Conservation (phyloP, 352 stramenopile species). For the Phytopythium ostracodes region DNA sequence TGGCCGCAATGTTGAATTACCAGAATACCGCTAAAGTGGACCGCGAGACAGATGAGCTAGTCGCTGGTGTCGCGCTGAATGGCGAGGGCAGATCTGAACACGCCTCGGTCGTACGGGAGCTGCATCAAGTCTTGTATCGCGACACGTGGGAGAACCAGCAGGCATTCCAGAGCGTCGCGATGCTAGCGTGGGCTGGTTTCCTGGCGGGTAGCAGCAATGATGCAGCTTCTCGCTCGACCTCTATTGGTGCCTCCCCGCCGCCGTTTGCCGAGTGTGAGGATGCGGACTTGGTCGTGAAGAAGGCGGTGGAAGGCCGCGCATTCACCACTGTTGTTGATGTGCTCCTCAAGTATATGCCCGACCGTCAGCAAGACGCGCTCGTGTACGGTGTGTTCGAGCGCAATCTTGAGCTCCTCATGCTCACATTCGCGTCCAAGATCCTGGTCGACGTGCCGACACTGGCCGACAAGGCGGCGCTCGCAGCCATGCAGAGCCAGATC, state of each 20-base stretch:
- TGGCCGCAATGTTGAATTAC: neutral
- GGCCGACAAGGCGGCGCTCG: conserved; percentile 56
- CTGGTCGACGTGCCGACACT: conserved; percentile 80
- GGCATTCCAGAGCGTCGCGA: conserved; percentile 65
- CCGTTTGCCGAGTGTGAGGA: conserved; percentile 54
- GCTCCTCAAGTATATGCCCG: conserved; percentile 69
- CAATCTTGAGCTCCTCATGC: conserved; percentile 65
- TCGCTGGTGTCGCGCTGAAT: conserved; percentile 32
- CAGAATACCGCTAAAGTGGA: conserved; percentile 60
- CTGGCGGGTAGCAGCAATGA: conserved; percentile 18
- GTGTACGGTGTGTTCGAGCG: conserved; percentile 69
- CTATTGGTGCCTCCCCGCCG: conserved; percentile 8
- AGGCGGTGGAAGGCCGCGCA: conserved; percentile 55
- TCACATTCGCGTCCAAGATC: conserved; percentile 69
- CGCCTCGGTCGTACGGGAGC: conserved; percentile 40
- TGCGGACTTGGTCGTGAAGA: conserved; percentile 54
- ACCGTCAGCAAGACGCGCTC: conserved; percentile 65
- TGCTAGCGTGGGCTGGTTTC: conserved; percentile 73
- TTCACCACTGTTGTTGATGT: conserved; percentile 72
- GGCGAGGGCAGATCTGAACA: conserved; percentile 33
- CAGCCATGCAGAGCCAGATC: conserved; percentile 65
- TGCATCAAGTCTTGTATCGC: conserved; percentile 63
- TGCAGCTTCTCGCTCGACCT: neutral
- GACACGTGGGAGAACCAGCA: conserved; percentile 62
- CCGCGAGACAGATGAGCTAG: conserved; percentile 49